Base-by-base conservation (phyloP, 2,329 filamentous ascomycete species). In the Eurotiales sp. region DNA sequence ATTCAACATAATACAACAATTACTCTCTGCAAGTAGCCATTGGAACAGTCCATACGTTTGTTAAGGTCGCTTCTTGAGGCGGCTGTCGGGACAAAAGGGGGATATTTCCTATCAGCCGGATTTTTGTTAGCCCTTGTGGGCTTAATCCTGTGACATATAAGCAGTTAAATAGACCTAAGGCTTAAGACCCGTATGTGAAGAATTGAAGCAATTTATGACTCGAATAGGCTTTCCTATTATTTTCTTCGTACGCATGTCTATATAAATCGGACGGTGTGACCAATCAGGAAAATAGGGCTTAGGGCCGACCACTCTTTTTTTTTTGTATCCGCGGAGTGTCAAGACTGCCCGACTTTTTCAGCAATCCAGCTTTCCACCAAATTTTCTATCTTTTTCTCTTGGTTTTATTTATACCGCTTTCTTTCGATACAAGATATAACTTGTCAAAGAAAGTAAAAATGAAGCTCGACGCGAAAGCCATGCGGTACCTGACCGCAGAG, bases 391-490 rank as follows among this genome's bases (percentile, higher is more conserved):
- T 15, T 12, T 15, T 17, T 29, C 8, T 40, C n/a, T n/a, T n/a
- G n/a, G n/a, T n/a, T n/a, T n/a, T n/a, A n/a, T n/a, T n/a, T 40
- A 1, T 14, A 19, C 27, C 43, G 32, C 22, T 19, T 40, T 48
- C 19, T 10, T 15, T n/a, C 21, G 22, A 25, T 34, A 22, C 25
- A 36, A 27, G 0, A n/a, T 25, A 12, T n/a, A 29, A 36, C 5
- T 23, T 29, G 30, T 37, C 37, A 21, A n/a, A 11, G 25, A 19
- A 39, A 4, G 29, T 64, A 73, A 54, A n/a, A 58, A 99, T 99
- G 93, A 95, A 93, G 78, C 84, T 99, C 69, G 90, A 99, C 69
- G 91, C 92, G 45, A 90, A 90, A 69, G 86, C 88, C 45, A 85
- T 99, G 75, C 90, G 95, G 68, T 92, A 99, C 72, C 82, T 99